Evolutionary conservation across 2,329 filamentous ascomycete species (phyloP), one percentile per base, ranked within the genome.

Genomic region (Aspergillus alliaceus): DNA sequence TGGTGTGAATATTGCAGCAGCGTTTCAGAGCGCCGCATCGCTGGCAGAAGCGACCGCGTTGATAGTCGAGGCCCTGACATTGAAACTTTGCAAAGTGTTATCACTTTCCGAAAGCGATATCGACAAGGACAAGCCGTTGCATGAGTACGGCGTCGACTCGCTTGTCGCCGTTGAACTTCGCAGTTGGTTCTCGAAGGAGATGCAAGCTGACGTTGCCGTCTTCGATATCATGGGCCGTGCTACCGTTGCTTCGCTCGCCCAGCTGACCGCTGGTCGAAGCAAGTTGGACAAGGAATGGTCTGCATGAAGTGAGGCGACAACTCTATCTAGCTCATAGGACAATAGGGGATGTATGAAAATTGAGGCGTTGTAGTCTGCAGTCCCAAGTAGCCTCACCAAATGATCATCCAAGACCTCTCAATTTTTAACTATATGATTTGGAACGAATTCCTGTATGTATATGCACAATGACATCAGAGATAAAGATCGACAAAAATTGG

Each of bases 1-100:
- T 12, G 12, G 47, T 8, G 6, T 27, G 20, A 11, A 27, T 31
- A 24, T 37, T 35, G 14, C 35, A 32, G 32, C 15, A n/a, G 14
- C 22, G 8, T 55, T 58, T 6, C 48, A 40, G 24, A 51, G 14
- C 14, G 57, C 57, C 5, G 18, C 31, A 29, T 51, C 57, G 1
- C 22, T 37, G n/a, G 39, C 27, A 2, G 59, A 59, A 12, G 51
- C 51, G 8, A 42, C 53, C 1, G 56, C 64, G 25, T 2, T 65
- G 57, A 0, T 70, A 66, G 0, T 54, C 76, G 3, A 60, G 59
- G 0, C 53, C 52, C 4, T 44, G 7, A 44, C 24, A 4, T n/a
- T 44, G 24, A 75, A 72, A 40, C 63, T 78, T 3, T 65, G 69
- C 2, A 63, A 67, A 6, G 69, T 72, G n/a, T 68, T 78, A 58